Percentiles rank a stretch among this genome's conserved stretches.
Evolutionary conservation across 805 yeast species (phyloP).

Genomic region (Ogataea saltuana): DNA sequence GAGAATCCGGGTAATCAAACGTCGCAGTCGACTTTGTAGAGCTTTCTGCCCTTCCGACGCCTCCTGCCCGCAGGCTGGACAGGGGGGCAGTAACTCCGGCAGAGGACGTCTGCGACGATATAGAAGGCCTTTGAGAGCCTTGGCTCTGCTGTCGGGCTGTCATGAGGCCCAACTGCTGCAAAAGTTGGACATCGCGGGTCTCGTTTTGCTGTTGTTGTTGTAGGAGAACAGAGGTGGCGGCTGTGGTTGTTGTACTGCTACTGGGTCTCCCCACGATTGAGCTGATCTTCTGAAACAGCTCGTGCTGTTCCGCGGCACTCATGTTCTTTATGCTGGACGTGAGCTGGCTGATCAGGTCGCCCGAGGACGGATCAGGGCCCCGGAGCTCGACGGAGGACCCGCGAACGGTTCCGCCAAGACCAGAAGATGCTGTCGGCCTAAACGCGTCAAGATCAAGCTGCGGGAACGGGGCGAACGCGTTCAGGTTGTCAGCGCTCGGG

Average conservation of each 20-base stretch:
- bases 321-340: slow-evolving; percentile 26
- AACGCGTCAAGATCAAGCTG: slow-evolving; percentile 13
- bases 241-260: not conserved
- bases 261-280: slow-evolving; percentile 9
- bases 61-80: not conserved
- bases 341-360: slow-evolving; percentile 29
- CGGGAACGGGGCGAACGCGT: slow-evolving; percentile 12
- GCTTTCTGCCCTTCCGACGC: too few species aligned
- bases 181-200: slow-evolving; percentile 6
- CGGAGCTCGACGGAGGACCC: too few species aligned
- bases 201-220: slow-evolving; percentile 13
- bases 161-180: slow-evolving; percentile 17
- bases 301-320: slow-evolving; percentile 29
- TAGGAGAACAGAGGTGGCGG: not conserved
- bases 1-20: not conserved
- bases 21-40: too few species aligned
- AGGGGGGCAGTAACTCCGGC: not conserved
- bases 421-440: slow-evolving; percentile 8
- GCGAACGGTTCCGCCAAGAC: too few species aligned
- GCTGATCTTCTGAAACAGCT: slow-evolving; percentile 21
- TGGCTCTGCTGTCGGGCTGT: too few species aligned
- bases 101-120: not conserved
- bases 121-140: too few species aligned
- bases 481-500: too few species aligned
- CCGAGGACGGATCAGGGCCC: too few species aligned